Evolutionary conservation across 148 eudicot genomes (phyloP), one percentile per base, ranked within the genome.

Genomic region (Rhododendron ovatum): DNA sequence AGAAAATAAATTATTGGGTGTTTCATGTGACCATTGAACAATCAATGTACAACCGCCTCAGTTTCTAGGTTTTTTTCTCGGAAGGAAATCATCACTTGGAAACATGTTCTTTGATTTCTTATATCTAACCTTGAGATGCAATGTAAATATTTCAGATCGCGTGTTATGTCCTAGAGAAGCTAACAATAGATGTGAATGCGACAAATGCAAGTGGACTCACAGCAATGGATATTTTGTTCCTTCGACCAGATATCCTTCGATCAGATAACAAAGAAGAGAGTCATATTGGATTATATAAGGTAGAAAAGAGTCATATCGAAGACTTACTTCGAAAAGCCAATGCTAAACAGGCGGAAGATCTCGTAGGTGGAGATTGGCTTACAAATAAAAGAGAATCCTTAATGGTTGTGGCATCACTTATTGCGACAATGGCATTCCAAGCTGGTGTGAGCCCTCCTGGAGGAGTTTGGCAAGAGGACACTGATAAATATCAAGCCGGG

Each of bases 361-460:
- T 55, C 2, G 12, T 24, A 18, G 45, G 28, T 12, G 77, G 77
- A 1, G 85, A 79, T 26, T 80, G 86, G 90, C 26, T 88, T 3
- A 82, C 81, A 3, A 80, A 53, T 45, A 80, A 86, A n/a, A 33
- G 82, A 1, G 55, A 50, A 1, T n/a, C 88, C 5, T 35, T 88
- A 41, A 88, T 91, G 87, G 85, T 91, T 14, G 91, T 88, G n/a
- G 91, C 92, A 6, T 88, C 90, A 4, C 86, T 91, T 3, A 86
- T 91, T 1, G 92, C 92, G 3, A 83, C 91, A 30, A 88, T 89
- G 77, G 89, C 91, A 4, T 89, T 89, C 53, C 92, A 91, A 50
- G 90, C 84, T 4, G 90, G 87, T 2, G 86, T 86, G 8, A 89
- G 55, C 57, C 92, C 91, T 50, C 92, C 92, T 0, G 84, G 92